Evolutionary conservation across 2,329 filamentous ascomycete species (phyloP).

Genomic region (Scopulariopsis brevicaulis): DNA sequence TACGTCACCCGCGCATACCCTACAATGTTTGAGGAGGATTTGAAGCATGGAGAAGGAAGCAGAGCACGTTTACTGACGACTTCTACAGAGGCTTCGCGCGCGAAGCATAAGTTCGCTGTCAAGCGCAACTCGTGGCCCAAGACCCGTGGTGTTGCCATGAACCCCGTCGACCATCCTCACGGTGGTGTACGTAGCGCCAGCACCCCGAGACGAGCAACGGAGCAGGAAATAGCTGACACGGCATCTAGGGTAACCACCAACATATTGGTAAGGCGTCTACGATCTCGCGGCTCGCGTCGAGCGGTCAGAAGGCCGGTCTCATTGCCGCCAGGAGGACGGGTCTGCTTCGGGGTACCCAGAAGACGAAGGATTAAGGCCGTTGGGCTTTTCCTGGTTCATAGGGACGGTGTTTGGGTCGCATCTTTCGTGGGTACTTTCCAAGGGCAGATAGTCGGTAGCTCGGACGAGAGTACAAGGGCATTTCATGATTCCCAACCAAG

Average conservation of each 20-base stretch:
- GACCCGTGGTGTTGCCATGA: constrained; percentile 99
- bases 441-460: constrained; percentile 35
- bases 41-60: not conserved
- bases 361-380: constrained; percentile 83
- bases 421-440: constrained; percentile 38
- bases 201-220: not conserved
- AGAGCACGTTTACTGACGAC: constrained; percentile 23
- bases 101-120: constrained; percentile 99
- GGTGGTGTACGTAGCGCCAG: constrained; percentile 56
- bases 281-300: constrained; percentile 93
- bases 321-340: constrained; percentile 99
- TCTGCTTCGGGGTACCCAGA: constrained; percentile 99
- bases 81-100: constrained; percentile 80
- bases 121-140: constrained; percentile 99
- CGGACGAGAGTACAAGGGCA: constrained; percentile 22
- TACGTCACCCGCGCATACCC: constrained; percentile 30
- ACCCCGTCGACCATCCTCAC: constrained; percentile 98
- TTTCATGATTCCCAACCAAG: constrained; percentile 5
- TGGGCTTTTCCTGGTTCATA: constrained; percentile 41
- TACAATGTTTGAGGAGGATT: not conserved
- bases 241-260: constrained; percentile 87
- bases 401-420: constrained; percentile 54
- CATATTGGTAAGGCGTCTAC: constrained; percentile 99
- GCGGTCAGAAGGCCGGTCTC: constrained; percentile 99
- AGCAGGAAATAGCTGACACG: constrained; percentile 25